phyloP scores from a whole-genome alignment of 257 asterid species.

The Fraxinus anomala region DNA sequence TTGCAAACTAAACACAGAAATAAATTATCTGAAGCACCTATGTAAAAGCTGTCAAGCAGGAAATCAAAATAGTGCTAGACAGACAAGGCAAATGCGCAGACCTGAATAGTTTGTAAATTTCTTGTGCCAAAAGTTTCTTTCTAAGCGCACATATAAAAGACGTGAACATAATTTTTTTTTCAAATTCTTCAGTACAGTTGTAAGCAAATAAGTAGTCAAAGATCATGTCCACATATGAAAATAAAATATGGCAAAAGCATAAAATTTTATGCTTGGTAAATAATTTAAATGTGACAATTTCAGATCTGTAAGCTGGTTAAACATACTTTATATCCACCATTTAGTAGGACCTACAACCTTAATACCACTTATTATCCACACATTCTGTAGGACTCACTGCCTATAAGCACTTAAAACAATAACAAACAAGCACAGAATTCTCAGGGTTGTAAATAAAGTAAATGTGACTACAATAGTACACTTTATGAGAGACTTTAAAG shows the following conservation, averaged over 20 bases:
- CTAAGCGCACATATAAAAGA: background rate
- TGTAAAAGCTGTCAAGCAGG: constrained; percentile 21
- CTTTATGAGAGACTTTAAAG: constrained; percentile 16
- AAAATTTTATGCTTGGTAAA: background rate
- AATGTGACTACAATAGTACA: constrained; percentile 6
- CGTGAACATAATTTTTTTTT: constrained; percentile 17
- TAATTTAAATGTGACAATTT: background rate
- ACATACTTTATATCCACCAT: too few relatives aligned
- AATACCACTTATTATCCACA: too few relatives aligned
- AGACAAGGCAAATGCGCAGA: background rate
- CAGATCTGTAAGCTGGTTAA: background rate
- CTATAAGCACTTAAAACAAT: too few relatives aligned
- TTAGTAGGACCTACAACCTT: too few relatives aligned
- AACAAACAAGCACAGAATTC: background rate
- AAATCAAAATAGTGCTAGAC: constrained; percentile 18
- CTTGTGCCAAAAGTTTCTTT: constrained; percentile 17
- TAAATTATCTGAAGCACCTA: constrained; percentile 8
- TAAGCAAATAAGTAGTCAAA: background rate
- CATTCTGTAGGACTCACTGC: too few relatives aligned
- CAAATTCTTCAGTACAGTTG: constrained; percentile 7
- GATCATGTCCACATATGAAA: background rate
- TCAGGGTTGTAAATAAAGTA: background rate
- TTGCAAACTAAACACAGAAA: constrained; percentile 22
- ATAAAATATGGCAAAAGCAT: background rate
- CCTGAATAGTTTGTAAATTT: constrained; percentile 7